phyloP scores from a whole-genome alignment of 345 rosid species.

The Anastatica hierochuntica region DNA sequence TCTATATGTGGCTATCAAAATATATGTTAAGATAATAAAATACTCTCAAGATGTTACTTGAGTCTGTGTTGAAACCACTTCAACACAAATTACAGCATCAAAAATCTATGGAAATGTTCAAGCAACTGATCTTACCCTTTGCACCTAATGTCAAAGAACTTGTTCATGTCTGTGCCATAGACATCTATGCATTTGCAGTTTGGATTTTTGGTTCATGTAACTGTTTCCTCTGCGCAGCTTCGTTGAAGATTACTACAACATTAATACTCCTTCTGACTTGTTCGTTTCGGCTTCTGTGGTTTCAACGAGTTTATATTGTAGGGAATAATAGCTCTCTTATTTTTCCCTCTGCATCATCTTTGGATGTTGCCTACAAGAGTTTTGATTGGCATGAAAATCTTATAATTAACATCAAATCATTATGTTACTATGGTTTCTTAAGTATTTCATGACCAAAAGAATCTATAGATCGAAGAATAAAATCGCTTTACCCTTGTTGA shows the following conservation, averaged over 20 bases:
- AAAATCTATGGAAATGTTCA: too few species aligned
- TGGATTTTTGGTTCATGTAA: constrained; percentile 21
- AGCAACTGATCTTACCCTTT: constrained; percentile 3
- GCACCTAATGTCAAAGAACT: constrained; percentile 1
- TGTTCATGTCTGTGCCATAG: too few species aligned
- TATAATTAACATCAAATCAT: background rate
- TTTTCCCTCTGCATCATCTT: constrained; percentile 60
- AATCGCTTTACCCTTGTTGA: constrained; percentile 44
- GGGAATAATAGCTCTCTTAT: constrained; percentile 64
- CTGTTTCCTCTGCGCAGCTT: background rate
- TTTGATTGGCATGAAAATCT: background rate
- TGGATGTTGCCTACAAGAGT: constrained; percentile 68
- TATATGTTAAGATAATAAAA: constrained; percentile 1
- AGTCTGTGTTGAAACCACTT: too few species aligned
- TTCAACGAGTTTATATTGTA: constrained; percentile 25
- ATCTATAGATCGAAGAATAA: background rate
- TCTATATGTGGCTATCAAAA: background rate
- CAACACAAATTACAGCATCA: too few species aligned
- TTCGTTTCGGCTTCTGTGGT: too few species aligned
- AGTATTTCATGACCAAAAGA: background rate
- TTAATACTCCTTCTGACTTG: too few species aligned
- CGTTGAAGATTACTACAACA: constrained; percentile 21
- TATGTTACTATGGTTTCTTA: too few species aligned
- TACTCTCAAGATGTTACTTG: background rate
- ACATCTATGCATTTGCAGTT: too few species aligned